Percentiles rank a stretch among this genome's conserved stretches.
Conservation (phyloP, 495 filamentous ascomycete species). For the Staphylotrichum longicolle region DNA sequence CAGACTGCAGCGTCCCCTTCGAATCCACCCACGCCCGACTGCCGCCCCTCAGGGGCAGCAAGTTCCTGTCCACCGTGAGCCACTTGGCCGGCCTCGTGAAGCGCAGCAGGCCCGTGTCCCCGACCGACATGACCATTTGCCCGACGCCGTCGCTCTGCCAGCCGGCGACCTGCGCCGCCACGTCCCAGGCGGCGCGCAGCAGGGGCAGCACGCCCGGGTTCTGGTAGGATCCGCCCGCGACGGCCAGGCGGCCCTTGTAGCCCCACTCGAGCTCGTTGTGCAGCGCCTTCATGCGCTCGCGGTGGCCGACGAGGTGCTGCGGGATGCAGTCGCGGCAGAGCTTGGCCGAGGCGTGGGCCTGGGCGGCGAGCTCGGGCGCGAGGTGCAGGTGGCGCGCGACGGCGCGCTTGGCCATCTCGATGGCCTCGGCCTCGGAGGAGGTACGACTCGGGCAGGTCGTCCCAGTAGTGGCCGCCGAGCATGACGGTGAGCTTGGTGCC, state of each 20-base stretch:
- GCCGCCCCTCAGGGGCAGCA: conserved; percentile 13
- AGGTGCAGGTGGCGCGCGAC: conserved; percentile 74
- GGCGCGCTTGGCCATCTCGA: conserved; percentile 63
- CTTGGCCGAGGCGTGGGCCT: conserved; percentile 53
- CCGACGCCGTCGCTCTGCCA: not conserved
- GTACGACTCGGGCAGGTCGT: conserved; percentile 48
- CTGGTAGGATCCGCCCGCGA: conserved; percentile 78
- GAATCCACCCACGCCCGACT: conserved; percentile 14
- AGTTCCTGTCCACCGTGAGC: not conserved
- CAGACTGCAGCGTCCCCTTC: not conserved
- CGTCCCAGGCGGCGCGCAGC: conserved; percentile 43
- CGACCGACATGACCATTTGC: conserved; percentile 24
- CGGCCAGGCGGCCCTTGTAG: conserved; percentile 63
- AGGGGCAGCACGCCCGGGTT: conserved; percentile 39
- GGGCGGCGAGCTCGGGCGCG: conserved; percentile 43
- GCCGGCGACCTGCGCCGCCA: conserved; percentile 32
- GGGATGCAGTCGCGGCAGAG: conserved; percentile 81
- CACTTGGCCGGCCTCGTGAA: conserved; percentile 20
- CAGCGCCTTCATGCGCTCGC: conserved; percentile 57
- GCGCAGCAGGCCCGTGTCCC: conserved; percentile 37
- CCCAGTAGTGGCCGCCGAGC: conserved; percentile 94
- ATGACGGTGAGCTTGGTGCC: conserved; percentile 94
- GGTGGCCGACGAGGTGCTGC: conserved; percentile 80
- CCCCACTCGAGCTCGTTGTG: conserved; percentile 52
- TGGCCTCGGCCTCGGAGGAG: conserved; percentile 58